A percentile compares a stretch with the other conserved stretches of the same genome.
Conservation (phyloP, 73 alveolate species). For the Symbiodinium natans region DNA sequence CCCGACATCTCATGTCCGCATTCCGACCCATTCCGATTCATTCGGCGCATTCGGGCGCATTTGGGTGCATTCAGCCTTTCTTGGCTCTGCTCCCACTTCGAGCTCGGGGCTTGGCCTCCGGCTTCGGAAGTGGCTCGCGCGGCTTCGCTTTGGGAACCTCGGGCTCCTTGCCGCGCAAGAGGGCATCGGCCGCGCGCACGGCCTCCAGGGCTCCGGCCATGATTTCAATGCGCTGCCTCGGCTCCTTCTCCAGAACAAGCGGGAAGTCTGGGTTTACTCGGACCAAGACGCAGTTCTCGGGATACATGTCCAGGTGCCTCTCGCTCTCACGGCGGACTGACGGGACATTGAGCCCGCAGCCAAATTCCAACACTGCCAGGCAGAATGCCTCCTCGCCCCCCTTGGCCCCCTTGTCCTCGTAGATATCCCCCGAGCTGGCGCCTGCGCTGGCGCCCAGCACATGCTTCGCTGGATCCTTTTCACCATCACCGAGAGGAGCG, state of each 20-base stretch:
- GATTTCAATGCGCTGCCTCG: not conserved
- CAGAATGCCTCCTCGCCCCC: not conserved
- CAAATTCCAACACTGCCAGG: conserved; percentile 4
- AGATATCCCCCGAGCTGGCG: too few species aligned
- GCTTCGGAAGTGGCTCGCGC: too few species aligned
- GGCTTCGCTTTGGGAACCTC: too few species aligned
- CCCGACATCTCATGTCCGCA: not conserved
- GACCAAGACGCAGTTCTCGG: not conserved
- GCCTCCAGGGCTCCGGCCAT: too few species aligned
- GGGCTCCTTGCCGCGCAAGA: too few species aligned
- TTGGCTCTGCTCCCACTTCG: too few species aligned
- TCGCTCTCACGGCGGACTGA: not conserved
- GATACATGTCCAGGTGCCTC: not conserved
- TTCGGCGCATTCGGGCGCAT: too few species aligned
- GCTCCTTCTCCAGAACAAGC: not conserved
- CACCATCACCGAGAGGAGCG: not conserved
- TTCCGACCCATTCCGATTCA: not conserved
- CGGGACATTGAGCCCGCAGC: not conserved
- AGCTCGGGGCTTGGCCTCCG: too few species aligned
- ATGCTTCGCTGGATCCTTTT: not conserved
- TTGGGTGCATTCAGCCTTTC: too few species aligned
- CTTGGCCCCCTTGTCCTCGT: too few species aligned
- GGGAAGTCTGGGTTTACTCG: not conserved
- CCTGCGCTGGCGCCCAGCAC: not conserved
- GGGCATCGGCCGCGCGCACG: too few species aligned